Percentiles rank a stretch among this genome's conserved stretches.
Evolutionary conservation across 305 asterid species (phyloP).

Genomic region (Fraxinus paxiana): DNA sequence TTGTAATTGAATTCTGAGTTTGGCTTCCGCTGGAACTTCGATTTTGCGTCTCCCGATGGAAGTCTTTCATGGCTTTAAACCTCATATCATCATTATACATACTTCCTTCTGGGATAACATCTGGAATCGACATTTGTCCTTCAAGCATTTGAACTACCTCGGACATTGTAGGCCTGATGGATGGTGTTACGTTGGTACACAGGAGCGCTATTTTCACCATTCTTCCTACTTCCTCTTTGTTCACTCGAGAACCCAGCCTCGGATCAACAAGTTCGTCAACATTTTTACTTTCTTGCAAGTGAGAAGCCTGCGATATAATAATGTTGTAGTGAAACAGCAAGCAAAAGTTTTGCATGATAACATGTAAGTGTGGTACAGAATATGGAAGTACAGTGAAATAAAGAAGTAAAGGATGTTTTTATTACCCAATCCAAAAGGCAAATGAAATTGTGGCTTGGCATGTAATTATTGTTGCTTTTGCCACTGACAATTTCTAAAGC

Average conservation of each 20-base stretch:
- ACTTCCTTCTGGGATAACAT: slow-evolving; percentile 40
- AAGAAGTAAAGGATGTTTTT: not conserved
- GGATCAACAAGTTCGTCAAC: slow-evolving; percentile 56
- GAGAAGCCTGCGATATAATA: slow-evolving; percentile 52
- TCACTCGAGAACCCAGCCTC: slow-evolving; percentile 38
- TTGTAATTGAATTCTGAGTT: slow-evolving; percentile 36
- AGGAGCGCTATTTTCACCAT: slow-evolving; percentile 60
- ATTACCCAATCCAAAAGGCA: slow-evolving; percentile 6
- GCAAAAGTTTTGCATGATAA: not conserved
- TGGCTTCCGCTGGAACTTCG: slow-evolving; percentile 36
- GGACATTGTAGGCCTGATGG: slow-evolving; percentile 78
- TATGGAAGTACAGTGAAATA: not conserved
- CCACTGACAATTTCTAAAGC: slow-evolving; percentile 17
- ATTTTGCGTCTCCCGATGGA: slow-evolving; percentile 46
- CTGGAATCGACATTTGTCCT: slow-evolving; percentile 54
- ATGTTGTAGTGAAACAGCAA: not conserved
- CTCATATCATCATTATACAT: slow-evolving; percentile 47
- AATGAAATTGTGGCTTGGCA: slow-evolving; percentile 8
- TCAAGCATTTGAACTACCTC: slow-evolving; percentile 83
- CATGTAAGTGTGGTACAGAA: not conserved
- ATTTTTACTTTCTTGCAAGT: slow-evolving; percentile 55
- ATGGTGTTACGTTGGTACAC: slow-evolving; percentile 75
- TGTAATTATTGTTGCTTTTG: slow-evolving; percentile 9
- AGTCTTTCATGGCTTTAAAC: slow-evolving; percentile 71
- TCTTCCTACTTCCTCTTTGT: slow-evolving; percentile 54